Evolutionary conservation across 78 protist genomes (phyloP), one percentile per base, ranked within the genome.

Genomic region (Pelomyxa schiedti): DNA sequence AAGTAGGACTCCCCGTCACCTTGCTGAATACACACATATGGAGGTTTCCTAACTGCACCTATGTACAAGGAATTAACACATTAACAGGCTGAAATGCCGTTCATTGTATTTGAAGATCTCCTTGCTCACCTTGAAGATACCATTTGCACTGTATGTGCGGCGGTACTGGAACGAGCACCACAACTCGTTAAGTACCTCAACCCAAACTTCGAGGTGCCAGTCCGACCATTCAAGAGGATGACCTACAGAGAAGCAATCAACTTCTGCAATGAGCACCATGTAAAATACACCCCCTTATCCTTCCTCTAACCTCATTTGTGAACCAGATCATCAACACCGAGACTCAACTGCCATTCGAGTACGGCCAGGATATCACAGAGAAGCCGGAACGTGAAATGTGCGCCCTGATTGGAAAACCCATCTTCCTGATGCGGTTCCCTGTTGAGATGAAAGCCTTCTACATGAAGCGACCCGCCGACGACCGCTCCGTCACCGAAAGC

Each of bases 321-420:
- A 16, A 40, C 65, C 90, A 92, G 74, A 74, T 66, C 39, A 72
- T 80, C 2, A 87, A 88, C 66, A 75, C 87, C 76, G 84, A 70
- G 28, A 39, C 39, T 1, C 78, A 63, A 37, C 28, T 35, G 0
- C 66, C 53, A 35, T 95, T 90, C 65, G 77, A 91, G 52, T 80
- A 29, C 71, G 95, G 89, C 37, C 93, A 95, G 73, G 99, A 96
- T 75, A 94, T 96, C 63, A 89, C 99, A 66, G 99, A 96, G 65
- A 79, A 75, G 30, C 96, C 94, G 29, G 99, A 96, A 76, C 76
- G 99, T 26, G 30, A 29, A 47, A 93, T 96, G 97, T 81, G 91
- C 38, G 97, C 91, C 76, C 39, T 66, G 63, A 94, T 96, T 58
- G 94, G 94, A 29, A 70, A 63, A 29, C 97, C 97, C 43, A 88